Base-by-base conservation (phyloP, 164 flowering plant genomes). In the Paratinospora sagittata region DNA sequence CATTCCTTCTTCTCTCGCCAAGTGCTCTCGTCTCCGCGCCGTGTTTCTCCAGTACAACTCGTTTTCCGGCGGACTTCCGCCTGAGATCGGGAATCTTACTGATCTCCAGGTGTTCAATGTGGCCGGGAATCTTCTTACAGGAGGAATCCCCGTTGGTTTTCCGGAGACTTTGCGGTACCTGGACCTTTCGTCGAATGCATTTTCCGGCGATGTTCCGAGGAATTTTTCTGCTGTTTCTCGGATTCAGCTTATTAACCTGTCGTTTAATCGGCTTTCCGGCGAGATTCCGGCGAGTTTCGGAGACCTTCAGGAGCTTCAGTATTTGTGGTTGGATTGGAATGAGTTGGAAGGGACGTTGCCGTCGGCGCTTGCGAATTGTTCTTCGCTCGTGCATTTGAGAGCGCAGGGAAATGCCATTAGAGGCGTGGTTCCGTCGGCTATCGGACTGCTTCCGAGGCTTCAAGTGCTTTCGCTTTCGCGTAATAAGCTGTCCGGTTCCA, bases 351-450 rank as follows among this genome's bases (percentile, higher is more conserved):
- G 98, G 13, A 83, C 97, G 7, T 27, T 94, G 23, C 98, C 96
- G 21, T 87, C 97, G 3, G 93, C 92, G 11, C 70, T 94, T 0
- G 82, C 88, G 3, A 91, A 93, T 78, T 90, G 94, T 64, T 87
- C 92, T 8, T 70, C 92, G 8, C 84, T 93, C 9, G 73, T 84
- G 30, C 92, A 94, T 71, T 69, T 94, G 63, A 92, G 93, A 66
- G 86, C 84, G 1, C 88, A 82, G 6, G 89, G 81, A 17, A 92
- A 94, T 69, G 65, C 66, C 21, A 78, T 94, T 11, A 69, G 78
- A 2, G 98, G 98, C 24, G 47, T 84, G 49, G 33, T 93, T 55
- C 97, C 96, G 67, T 81, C 85, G n/a, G 82, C 86, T 0, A 78
- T 91, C 2, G 96, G 87, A 1, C 74, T 67, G 66, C 82, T 81